Percentiles rank a stretch among this genome's conserved stretches.
These are phyloP conservation scores for Balansia obtecta DNA, from an alignment of 2,329 filamentous ascomycete genomes.

Conservation along the genomic window DNA sequence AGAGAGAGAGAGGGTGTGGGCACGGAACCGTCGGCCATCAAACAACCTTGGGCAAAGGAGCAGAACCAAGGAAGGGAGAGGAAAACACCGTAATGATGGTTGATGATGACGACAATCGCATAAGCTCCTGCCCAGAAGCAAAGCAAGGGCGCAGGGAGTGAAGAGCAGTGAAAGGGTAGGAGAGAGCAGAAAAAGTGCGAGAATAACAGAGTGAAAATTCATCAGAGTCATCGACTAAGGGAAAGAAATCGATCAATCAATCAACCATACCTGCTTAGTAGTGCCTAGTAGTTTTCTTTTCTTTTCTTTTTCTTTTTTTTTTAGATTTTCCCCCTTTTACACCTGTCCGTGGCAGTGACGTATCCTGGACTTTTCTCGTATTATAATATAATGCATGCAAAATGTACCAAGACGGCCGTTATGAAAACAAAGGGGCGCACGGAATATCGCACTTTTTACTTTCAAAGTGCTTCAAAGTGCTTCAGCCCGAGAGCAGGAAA, in stretches of 20 bases:
- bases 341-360: not conserved
- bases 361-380: not conserved
- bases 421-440: not conserved
- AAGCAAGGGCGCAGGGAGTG: not conserved
- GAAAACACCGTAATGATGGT: not conserved
- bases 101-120: not conserved
- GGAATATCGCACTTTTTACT: not conserved
- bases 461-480: not conserved
- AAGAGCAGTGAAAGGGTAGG: no score
- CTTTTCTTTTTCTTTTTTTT: not conserved
- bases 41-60: not conserved
- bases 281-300: no score
- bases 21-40: conserved; percentile 6
- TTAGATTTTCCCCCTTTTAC: not conserved
- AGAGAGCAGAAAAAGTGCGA: not conserved
- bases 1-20: not conserved
- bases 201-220: not conserved
- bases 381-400: not conserved
- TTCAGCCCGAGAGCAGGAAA: not conserved
- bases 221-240: not conserved
- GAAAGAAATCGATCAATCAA: not conserved
- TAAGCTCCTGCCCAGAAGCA: not conserved
- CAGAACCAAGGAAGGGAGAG: not conserved
- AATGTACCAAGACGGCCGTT: not conserved
- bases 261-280: not conserved